Percentiles rank a stretch among this genome's conserved stretches.
Evolutionary conservation across 495 filamentous ascomycete species (phyloP).

Genomic region (Chaetomium cochliodes): DNA sequence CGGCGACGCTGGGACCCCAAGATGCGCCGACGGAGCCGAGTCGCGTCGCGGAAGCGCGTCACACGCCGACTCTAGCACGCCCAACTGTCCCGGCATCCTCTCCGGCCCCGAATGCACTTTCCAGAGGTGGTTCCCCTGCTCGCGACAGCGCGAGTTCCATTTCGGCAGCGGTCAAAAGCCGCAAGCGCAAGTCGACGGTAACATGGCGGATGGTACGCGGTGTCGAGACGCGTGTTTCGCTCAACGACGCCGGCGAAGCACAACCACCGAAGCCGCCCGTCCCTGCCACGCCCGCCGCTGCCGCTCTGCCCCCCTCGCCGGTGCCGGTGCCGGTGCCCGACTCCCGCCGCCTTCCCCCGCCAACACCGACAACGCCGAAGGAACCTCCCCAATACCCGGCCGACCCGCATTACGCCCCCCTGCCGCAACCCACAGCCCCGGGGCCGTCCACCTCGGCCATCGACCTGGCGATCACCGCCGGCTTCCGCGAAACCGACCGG

Average conservation of each 20-base stretch:
- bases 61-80: too few relatives aligned
- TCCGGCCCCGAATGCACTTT: neutral
- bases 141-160: constrained; percentile 32
- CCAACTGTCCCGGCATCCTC: neutral
- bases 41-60: neutral
- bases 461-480: constrained; percentile 18
- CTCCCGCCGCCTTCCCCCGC: neutral
- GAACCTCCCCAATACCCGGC: neutral
- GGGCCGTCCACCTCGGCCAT: neutral
- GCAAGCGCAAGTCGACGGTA: constrained; percentile 40
- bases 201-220: constrained; percentile 42
- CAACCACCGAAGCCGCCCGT: neutral
- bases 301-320: constrained; percentile 2
- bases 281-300: constrained; percentile 4
- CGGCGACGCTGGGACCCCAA: constrained; percentile 20
- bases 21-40: neutral
- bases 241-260: constrained; percentile 15
- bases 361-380: neutral
- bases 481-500: constrained; percentile 28
- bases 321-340: constrained; percentile 7
- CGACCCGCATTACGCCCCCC: neutral
- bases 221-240: constrained; percentile 35
- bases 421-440: neutral
- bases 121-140: neutral
- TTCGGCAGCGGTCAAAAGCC: constrained; percentile 41